Evolutionary conservation across 768 basidiomycete genomes (phyloP).

Genomic region (Lepiota venenata): DNA sequence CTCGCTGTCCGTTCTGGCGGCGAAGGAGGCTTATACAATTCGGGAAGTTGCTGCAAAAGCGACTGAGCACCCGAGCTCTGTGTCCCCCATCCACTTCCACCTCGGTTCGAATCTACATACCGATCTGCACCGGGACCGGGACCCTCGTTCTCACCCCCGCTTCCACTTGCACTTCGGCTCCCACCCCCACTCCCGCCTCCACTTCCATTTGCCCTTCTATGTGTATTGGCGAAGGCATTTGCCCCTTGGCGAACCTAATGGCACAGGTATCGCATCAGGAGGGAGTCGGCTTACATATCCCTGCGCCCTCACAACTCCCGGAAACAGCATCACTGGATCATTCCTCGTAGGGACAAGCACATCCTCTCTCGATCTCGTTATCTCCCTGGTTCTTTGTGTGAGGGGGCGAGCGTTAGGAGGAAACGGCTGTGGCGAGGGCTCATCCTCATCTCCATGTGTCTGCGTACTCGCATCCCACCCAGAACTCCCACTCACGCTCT

Average conservation of each 20-base stretch:
- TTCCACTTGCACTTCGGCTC: not conserved
- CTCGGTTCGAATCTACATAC: not conserved
- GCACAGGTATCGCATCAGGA: slow-evolving; percentile 3
- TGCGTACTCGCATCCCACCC: slow-evolving; percentile 8
- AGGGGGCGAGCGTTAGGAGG: not conserved
- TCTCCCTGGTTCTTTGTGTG: not conserved
- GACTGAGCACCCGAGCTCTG: slow-evolving; percentile 7
- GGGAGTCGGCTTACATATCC: slow-evolving; percentile 21
- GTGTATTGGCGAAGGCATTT: not conserved
- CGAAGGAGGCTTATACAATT: not conserved
- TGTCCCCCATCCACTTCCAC: slow-evolving; percentile 4
- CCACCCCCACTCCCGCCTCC: not conserved
- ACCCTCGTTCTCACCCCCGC: not conserved
- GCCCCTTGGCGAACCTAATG: not conserved
- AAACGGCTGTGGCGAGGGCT: not conserved
- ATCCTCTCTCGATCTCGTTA: slow-evolving; percentile 24
- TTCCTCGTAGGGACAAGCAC: slow-evolving; percentile 14
- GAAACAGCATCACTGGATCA: slow-evolving; percentile 31
- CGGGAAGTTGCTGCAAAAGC: slow-evolving; percentile 4
- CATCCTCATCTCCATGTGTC: not conserved
- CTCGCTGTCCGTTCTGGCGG: not conserved
- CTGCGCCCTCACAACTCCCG: slow-evolving; percentile 32
- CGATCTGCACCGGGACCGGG: not conserved
- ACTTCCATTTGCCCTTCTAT: not conserved
- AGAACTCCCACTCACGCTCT: not conserved